Conservation (phyloP, 306 rosid species). For the Begonia peltatifolia region DNA sequence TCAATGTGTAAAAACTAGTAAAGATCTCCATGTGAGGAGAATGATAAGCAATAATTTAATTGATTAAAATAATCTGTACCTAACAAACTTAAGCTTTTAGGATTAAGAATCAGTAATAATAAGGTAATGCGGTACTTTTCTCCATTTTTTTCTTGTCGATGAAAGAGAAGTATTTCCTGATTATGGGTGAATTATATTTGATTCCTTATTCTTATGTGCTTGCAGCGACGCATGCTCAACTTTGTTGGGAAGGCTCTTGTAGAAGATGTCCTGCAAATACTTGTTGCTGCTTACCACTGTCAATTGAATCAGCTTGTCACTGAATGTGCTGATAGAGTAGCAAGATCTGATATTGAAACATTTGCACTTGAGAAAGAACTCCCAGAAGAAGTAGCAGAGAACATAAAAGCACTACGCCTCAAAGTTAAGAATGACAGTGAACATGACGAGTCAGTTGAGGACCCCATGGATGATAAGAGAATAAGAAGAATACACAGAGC, state of each 20-base stretch:
- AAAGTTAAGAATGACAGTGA: constrained; percentile 12
- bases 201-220: constrained; percentile 1
- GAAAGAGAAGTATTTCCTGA: neutral
- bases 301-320: constrained; percentile 25
- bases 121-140: too few relatives aligned
- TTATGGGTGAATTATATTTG: constrained; percentile 3
- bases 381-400: constrained; percentile 23
- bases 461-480: constrained; percentile 24
- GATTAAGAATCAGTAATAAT: too few relatives aligned
- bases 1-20: too few relatives aligned
- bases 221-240: constrained; percentile 38
- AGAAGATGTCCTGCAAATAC: constrained; percentile 36
- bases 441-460: constrained; percentile 3
- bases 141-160: neutral
- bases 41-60: neutral
- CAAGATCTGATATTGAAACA: constrained; percentile 29
- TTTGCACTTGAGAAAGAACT: constrained; percentile 29
- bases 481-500: constrained; percentile 31
- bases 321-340: constrained; percentile 26
- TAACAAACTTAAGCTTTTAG: too few relatives aligned
- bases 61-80: neutral
- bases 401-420: constrained; percentile 19
- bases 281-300: constrained; percentile 25
- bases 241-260: constrained; percentile 29
- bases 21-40: neutral